phyloP scores from a whole-genome alignment of 306 rosid genomes.

The Echinosophora koreensis region DNA sequence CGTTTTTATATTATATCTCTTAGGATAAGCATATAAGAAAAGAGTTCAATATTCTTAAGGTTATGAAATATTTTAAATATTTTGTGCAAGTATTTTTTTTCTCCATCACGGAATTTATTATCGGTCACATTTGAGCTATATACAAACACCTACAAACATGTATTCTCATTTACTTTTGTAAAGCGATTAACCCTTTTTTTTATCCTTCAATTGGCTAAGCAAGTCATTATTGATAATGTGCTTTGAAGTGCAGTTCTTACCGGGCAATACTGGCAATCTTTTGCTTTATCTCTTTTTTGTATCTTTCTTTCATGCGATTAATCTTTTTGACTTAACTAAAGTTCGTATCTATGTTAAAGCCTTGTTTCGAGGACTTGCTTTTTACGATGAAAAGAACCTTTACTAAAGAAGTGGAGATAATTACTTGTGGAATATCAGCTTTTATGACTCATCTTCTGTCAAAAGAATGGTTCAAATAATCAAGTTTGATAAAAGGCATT shows the following conservation, averaged over 20 bases:
- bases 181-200: background rate
- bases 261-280: slow-evolving; percentile 16
- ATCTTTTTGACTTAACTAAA: slow-evolving; percentile 45
- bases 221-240: slow-evolving; percentile 21
- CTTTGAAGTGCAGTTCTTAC: slow-evolving; percentile 35
- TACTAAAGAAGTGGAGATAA: slow-evolving; percentile 36
- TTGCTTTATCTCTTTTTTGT: slow-evolving; percentile 36
- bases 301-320: slow-evolving; percentile 22
- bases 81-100: background rate
- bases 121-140: background rate
- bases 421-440: slow-evolving; percentile 37
- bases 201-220: background rate
- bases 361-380: slow-evolving; percentile 42
- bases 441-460: slow-evolving; percentile 42
- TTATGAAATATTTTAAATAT: background rate
- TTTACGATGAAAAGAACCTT: slow-evolving; percentile 41
- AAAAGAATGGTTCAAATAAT: slow-evolving; percentile 26
- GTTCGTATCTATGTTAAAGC: slow-evolving; percentile 34
- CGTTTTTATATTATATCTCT: background rate
- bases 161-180: background rate
- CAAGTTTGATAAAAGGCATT: background rate
- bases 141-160: too few relatives aligned
- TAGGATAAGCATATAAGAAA: background rate
- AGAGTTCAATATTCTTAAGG: background rate
- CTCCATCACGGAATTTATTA: too few relatives aligned